Conservation (phyloP, 768 basidiomycete species). For the Russula ochroleuca region DNA sequence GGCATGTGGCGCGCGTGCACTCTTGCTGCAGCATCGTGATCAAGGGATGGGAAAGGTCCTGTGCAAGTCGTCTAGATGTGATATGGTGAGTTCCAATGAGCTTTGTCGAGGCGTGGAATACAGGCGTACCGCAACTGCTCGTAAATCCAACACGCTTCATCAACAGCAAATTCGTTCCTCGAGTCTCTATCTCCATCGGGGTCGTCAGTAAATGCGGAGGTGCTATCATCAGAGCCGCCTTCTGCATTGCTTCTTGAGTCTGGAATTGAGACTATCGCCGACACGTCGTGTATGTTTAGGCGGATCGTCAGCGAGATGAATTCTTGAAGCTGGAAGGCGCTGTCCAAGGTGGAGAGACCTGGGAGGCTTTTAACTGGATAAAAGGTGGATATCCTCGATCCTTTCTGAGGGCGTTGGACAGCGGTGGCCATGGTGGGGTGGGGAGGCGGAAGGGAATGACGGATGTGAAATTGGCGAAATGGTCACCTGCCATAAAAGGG, state of each 20-base stretch:
- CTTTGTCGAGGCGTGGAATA: neutral
- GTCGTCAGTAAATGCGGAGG: slow-evolving; percentile 31
- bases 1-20: slow-evolving; percentile 82
- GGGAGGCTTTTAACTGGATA: slow-evolving; percentile 73
- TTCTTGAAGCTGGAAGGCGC: slow-evolving; percentile 92
- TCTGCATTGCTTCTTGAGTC: slow-evolving; percentile 30
- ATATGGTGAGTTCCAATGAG: neutral
- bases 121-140: slow-evolving; percentile 51
- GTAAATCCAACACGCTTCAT: slow-evolving; percentile 83
- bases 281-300: slow-evolving; percentile 83
- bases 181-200: slow-evolving; percentile 36
- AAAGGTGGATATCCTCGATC: slow-evolving; percentile 74
- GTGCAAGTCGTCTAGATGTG: slow-evolving; percentile 66
- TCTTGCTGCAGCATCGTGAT: slow-evolving; percentile 83
- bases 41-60: slow-evolving; percentile 81
- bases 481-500: neutral
- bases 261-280: slow-evolving; percentile 74
- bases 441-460: neutral
- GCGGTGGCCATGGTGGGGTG: slow-evolving; percentile 26
- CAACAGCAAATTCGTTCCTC: slow-evolving; percentile 56
- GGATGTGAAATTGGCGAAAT: neutral
- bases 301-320: slow-evolving; percentile 87
- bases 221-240: slow-evolving; percentile 24
- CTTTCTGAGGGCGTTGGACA: slow-evolving; percentile 66
- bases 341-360: slow-evolving; percentile 69